phyloP scores from a whole-genome alignment of 768 basidiomycete species.

The Amanita rimosa region DNA sequence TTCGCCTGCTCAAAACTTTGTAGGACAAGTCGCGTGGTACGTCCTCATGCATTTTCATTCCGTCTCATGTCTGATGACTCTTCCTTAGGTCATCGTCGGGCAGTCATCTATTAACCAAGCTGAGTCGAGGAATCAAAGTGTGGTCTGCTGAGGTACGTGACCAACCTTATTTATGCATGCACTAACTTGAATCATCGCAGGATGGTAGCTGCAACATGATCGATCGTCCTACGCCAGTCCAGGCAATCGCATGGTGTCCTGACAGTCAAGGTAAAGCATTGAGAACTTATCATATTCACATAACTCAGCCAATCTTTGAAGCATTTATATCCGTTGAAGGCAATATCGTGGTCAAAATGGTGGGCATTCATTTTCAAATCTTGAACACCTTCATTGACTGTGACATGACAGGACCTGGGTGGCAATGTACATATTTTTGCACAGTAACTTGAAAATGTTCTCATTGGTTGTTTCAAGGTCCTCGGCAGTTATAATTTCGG shows the following conservation, averaged over 20 bases:
- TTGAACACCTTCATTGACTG: constrained; percentile 3
- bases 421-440: constrained; percentile 36
- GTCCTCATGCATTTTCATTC: constrained; percentile 5
- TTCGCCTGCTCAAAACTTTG: constrained; percentile 46
- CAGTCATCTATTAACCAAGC: constrained; percentile 50
- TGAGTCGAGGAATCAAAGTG: constrained; percentile 52
- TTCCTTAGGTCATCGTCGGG: constrained; percentile 51
- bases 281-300: neutral
- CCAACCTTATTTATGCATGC: neutral
- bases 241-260: constrained; percentile 62
- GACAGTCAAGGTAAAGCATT: constrained; percentile 38
- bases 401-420: constrained; percentile 40
- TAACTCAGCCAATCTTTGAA: constrained; percentile 13
- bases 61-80: neutral
- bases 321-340: constrained; percentile 68
- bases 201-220: constrained; percentile 64
- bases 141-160: constrained; percentile 54
- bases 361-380: constrained; percentile 16
- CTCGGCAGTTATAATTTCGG: constrained; percentile 49
- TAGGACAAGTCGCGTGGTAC: constrained; percentile 68
- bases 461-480: constrained; percentile 21
- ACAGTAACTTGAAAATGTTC: neutral
- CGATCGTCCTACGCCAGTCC: constrained; percentile 40
- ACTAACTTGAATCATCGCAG: constrained; percentile 18
- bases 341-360: constrained; percentile 47